Percentiles rank a stretch among this genome's conserved stretches.
phyloP scores from a whole-genome alignment of 2,329 filamentous ascomycete genomes.

The Botrytis hyacinthi region DNA sequence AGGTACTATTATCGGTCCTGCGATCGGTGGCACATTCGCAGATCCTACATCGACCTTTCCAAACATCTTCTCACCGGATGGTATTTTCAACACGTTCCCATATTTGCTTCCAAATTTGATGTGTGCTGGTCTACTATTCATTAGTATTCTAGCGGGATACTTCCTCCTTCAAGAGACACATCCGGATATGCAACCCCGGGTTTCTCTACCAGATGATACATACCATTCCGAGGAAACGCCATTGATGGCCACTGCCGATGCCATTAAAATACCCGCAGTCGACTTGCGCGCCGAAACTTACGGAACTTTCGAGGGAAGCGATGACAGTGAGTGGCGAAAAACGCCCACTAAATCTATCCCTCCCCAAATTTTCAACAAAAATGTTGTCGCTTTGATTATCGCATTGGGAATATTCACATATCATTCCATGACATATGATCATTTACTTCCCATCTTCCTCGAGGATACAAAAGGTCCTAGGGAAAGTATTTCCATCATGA shows the following conservation, averaged over 20 bases:
- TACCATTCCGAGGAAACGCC: slow-evolving; percentile 59
- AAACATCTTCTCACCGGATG: slow-evolving; percentile 60
- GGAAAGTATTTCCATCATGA: slow-evolving; percentile 29
- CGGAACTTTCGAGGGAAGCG: slow-evolving; percentile 58
- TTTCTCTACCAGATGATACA: slow-evolving; percentile 47
- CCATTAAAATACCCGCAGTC: slow-evolving; percentile 68
- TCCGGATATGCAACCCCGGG: slow-evolving; percentile 68
- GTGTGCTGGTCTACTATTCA: slow-evolving; percentile 69
- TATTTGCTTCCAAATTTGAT: slow-evolving; percentile 88
- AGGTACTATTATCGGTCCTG: slow-evolving; percentile 84
- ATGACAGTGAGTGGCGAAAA: slow-evolving; percentile 37
- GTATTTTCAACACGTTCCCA: slow-evolving; percentile 75
- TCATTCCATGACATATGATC: slow-evolving; percentile 93
- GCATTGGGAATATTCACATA: slow-evolving; percentile 89
- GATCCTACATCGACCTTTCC: slow-evolving; percentile 76
- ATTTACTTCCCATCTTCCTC: slow-evolving; percentile 87
- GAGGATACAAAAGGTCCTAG: slow-evolving; percentile 63
- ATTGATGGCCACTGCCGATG: slow-evolving; percentile 71
- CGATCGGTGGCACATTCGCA: slow-evolving; percentile 83
- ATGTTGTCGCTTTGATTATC: slow-evolving; percentile 73
- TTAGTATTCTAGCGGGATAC: slow-evolving; percentile 79
- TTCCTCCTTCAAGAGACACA: slow-evolving; percentile 85
- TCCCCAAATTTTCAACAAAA: slow-evolving; percentile 55
- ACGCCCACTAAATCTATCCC: slow-evolving; percentile 30
- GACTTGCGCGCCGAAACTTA: slow-evolving; percentile 77